Base-by-base conservation (phyloP, 2,329 filamentous ascomycete genomes). In the Shiraia sp. region DNA sequence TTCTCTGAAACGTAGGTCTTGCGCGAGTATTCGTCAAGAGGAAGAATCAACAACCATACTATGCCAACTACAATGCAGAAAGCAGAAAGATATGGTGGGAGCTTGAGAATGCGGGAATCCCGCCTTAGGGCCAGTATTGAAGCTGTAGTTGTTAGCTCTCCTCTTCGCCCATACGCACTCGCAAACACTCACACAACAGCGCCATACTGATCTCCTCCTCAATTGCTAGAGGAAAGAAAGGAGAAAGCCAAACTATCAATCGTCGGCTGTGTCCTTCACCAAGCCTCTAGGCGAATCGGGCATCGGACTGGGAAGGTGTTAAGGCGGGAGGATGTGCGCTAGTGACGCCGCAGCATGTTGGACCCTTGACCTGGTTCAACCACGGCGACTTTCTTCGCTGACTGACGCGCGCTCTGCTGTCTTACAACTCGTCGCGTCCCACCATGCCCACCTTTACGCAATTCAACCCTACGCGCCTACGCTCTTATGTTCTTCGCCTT, bases 1-100 rank as follows among this genome's bases (percentile, higher is more conserved):
- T 99, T 99, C 70, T 99, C 93, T 30, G 92, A 97, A 43, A 99
- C 93, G 70, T 99, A 99, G 1, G 92, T 99, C 46, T 82, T 80
- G 53, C 93, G 84, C 36, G 90, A 96, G 74, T 97, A 96, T 54
- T 91, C 82, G 70, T 97, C 81, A 38, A 97, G 79, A 2, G 93
- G 93, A 1, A 99, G 81, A 23, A 97, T 78, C 15, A 96, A 81
- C 10, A 99, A 83, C 89, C 92, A 99, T 56, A 83, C 81, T 41
- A 96, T 81, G 38, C 93, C 93, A 59, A 96, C 80, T 34, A 92
- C 60, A 58, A 97, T 83, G 71, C 88, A 95, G 28, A 95, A 75
- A 36, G 90, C 79, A 24, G 92, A 96, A 24, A 97, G 75, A 73
- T 95, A 92, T 10, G 90, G 89, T 28, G 92, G 91, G 13, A 95